A percentile compares a stretch with the other conserved stretches of the same genome.
phyloP scores from a whole-genome alignment of 2,329 filamentous ascomycete genomes.

The Phyllosticta capitalensis region DNA sequence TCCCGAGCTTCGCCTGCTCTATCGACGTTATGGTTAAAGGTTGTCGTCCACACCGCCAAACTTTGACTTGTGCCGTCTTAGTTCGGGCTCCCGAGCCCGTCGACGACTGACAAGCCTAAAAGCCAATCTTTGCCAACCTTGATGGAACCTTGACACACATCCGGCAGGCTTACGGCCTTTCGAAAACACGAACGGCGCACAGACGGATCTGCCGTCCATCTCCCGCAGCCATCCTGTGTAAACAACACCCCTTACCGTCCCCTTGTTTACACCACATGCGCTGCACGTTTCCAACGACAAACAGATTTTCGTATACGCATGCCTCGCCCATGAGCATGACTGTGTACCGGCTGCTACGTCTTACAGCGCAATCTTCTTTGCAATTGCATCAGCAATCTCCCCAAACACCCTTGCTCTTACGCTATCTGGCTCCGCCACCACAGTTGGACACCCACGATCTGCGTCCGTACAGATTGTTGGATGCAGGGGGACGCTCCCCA shows the following conservation, averaged over 20 bases:
- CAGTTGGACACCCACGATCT: slow-evolving; percentile 77
- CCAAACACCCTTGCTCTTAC: slow-evolving; percentile 63
- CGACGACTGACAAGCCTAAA: neutral
- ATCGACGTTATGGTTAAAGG: neutral
- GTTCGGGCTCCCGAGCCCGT: neutral
- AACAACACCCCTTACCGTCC: slow-evolving; percentile 20
- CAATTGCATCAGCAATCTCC: slow-evolving; percentile 52
- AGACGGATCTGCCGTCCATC: neutral
- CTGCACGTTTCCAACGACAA: neutral
- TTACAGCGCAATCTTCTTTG: slow-evolving; percentile 33
- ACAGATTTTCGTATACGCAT: neutral
- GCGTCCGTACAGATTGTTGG: slow-evolving; percentile 79
- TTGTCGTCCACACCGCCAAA: neutral
- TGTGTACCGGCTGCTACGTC: neutral
- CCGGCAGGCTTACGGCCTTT: neutral
- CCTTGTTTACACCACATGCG: neutral
- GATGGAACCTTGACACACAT: too few relatives aligned
- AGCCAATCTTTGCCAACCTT: neutral
- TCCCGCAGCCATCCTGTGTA: neutral
- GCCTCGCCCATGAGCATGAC: neutral
- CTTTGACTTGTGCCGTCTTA: neutral
- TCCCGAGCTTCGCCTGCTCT: neutral
- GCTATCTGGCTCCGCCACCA: slow-evolving; percentile 74
- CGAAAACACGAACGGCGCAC: neutral
- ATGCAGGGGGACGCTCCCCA: slow-evolving; percentile 85